Evolutionary conservation across 2,329 filamentous ascomycete genomes (phyloP), one percentile per base, ranked within the genome.

Genomic region (Penicillium sp.): DNA sequence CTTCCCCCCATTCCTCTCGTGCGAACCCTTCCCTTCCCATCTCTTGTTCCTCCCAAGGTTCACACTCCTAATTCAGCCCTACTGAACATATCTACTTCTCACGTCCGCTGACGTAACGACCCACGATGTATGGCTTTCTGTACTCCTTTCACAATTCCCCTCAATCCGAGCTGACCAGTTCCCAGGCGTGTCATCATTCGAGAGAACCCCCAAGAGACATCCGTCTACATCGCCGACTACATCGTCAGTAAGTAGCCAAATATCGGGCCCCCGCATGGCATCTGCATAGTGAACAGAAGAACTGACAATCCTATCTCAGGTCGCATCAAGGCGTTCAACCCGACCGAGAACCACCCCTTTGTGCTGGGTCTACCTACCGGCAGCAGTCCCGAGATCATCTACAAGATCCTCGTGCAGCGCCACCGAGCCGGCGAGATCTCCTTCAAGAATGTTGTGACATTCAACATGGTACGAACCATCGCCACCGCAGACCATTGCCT

Each of bases 401-500:
- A 95, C 77, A 84, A 85, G 69, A 81, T 86, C 61, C 81, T 95
- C 21, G 90, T 94, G 42, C 65, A 75, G 58, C 68, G 68, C 30
- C 66, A 73, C 63, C 71, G 73, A 52, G 66, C 68, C 32, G 66
- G 61, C 45, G 68, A 90, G 68, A 86, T 95, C 65, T 93, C 90
- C 1, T 95, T 95, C 70, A 86, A 87, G 67, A 84, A 95, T 87
- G 89, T 95, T 65, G 83, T 94, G 68, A 95, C 90, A 21, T 95
- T 95, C 80, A 94, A 94, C 74, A 94, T 94, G 90, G 86, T 88
- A 80, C 52, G 75, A 4, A 24, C 4, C 3, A 8, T 2, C 21
- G 13, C 3, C 5, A 17, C 29, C 27, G 15, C 41, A 7, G 5
- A n/a, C n/a, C n/a, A n/a, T n/a, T n/a, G n/a, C n/a, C n/a, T 8